Evolutionary conservation across 108 stramenopile species (phyloP).

Genomic region (Aurantiochytrium sp.): DNA sequence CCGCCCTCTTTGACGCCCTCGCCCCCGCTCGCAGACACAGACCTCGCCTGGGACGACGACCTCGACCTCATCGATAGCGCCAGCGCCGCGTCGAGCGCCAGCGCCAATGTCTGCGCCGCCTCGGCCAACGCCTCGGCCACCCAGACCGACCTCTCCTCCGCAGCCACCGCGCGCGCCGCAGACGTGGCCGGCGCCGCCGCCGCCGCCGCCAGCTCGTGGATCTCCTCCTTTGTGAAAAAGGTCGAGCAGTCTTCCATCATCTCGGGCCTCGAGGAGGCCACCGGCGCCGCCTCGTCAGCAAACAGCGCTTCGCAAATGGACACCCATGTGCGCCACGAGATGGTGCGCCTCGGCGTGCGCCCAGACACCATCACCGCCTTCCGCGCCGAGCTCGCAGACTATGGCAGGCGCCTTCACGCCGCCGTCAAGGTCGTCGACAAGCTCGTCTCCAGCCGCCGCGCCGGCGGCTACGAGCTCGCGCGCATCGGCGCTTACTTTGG

Average conservation of each 20-base stretch:
- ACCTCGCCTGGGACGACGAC: neutral
- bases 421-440: neutral
- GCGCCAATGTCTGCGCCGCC: neutral
- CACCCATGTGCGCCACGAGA: neutral
- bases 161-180: neutral
- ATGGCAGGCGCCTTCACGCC: neutral
- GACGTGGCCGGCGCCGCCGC: neutral
- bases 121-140: neutral
- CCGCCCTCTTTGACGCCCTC: neutral
- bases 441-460: neutral
- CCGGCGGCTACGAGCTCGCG: neutral
- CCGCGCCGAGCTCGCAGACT: neutral
- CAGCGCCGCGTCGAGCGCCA: neutral
- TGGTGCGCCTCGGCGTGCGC: neutral
- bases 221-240: conserved; percentile 1
- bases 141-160: neutral
- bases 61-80: neutral
- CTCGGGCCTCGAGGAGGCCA: neutral
- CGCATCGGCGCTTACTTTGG: conserved; percentile 17
- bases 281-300: neutral
- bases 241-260: neutral
- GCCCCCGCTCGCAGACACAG: neutral
- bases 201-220: neutral
- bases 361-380: neutral
- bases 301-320: neutral